Evolutionary conservation across 2,329 filamentous ascomycete genomes (phyloP), one percentile per base, ranked within the genome.

Genomic region (Botrytis medusae): DNA sequence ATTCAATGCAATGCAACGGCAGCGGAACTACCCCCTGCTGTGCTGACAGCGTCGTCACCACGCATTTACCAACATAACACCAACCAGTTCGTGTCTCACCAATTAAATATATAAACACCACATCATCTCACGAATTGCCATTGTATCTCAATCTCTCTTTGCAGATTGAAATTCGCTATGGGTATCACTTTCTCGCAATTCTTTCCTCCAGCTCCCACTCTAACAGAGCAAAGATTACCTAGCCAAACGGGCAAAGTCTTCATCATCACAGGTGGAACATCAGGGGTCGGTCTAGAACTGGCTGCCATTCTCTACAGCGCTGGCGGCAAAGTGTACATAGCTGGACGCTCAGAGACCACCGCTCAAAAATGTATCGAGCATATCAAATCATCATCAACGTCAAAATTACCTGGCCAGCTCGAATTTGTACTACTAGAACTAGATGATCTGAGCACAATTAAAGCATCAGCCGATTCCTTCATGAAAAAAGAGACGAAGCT

Each of bases 251-350:
- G 82, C 75, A 83, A 81, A 75, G 77, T 80, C 62, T 77, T 67
- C 73, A 77, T 74, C 83, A 82, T 88, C 9, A 88, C 86, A 12
- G 74, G 76, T 25, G 74, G 74, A 37, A 70, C 60, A 32, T 72
- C 72, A 2, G 75, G 72, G 16, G 80, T 86, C 10, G 86, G 86
- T 10, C 81, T 82, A 60, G 85, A 87, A 74, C 81, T 88, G 12
- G 79, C 78, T 69, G 83, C 82, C 54, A 84, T 88, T 18, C 81
- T 89, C 16, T 89, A 87, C 77, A 76, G 78, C 2, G 82, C 81
- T n/a, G 84, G 86, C 61, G 86, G 80, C 51, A 87, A 81, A 20
- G 83, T 88, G 29, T 87, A 87, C 76, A 78, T 87, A 51, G 84
- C 85, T 4, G 83, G 82, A 2, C 84, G 86, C 63, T 83, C 80